Conservation (phyloP, 495 filamentous ascomycete genomes). For the Entonaema liquescens region DNA sequence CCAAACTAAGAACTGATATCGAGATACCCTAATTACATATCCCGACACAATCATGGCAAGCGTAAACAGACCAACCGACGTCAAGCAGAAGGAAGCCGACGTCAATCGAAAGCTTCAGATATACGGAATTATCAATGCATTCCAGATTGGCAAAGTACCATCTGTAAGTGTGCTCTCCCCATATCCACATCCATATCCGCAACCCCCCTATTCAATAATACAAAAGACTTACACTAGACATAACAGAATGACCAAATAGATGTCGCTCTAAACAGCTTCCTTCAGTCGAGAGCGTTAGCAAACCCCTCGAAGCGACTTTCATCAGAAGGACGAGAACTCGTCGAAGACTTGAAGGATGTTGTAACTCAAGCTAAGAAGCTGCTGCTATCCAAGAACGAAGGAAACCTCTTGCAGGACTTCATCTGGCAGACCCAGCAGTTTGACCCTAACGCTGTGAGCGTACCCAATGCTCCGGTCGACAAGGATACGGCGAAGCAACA, state of each 20-base stretch:
- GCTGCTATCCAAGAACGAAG: slow-evolving; percentile 94
- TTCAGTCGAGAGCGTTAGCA: slow-evolving; percentile 70
- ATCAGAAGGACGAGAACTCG: slow-evolving; percentile 76
- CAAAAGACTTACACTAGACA: slow-evolving; percentile 42
- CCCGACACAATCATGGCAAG: slow-evolving; percentile 41
- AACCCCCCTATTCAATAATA: background rate
- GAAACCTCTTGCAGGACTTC: slow-evolving; percentile 93
- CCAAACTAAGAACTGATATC: slow-evolving; percentile 9
- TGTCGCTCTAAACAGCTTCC: slow-evolving; percentile 85
- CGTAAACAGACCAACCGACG: slow-evolving; percentile 73
- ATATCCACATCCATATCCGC: background rate
- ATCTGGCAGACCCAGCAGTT: slow-evolving; percentile 91
- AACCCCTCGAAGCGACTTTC: slow-evolving; percentile 83
- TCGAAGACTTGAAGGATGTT: slow-evolving; percentile 80
- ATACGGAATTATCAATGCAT: slow-evolving; percentile 90
- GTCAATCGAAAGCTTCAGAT: slow-evolving; percentile 95
- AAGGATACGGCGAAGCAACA: slow-evolving; percentile 82
- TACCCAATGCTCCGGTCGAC: slow-evolving; percentile 71
- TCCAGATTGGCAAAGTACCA: slow-evolving; percentile 88
- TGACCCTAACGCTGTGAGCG: slow-evolving; percentile 63
- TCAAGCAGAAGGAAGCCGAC: slow-evolving; percentile 69
- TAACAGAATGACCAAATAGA: slow-evolving; percentile 90
- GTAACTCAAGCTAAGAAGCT: slow-evolving; percentile 88
- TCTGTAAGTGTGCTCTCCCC: slow-evolving; percentile 68
- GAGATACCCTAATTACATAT: slow-evolving; percentile 19